A percentile compares a stretch with the other conserved stretches of the same genome.
phyloP scores from a whole-genome alignment of 805 yeast species.

The Starmerella tilneyi region DNA sequence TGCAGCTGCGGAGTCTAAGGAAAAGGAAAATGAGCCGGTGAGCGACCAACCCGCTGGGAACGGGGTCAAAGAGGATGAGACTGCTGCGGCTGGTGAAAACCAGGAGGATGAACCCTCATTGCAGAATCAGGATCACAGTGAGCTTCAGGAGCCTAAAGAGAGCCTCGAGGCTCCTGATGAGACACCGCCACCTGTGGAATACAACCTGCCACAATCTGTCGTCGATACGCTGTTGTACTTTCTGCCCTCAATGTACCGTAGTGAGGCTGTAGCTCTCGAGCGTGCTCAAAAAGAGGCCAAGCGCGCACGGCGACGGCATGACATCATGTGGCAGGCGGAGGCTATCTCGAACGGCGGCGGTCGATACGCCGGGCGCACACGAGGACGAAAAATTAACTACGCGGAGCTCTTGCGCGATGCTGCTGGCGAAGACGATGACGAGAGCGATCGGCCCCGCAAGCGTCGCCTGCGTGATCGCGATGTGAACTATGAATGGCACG shows the following conservation, averaged over 20 bases:
- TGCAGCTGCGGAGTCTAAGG: no score
- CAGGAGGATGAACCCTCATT: no score
- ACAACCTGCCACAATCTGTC: constrained; percentile 20
- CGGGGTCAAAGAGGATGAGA: no score
- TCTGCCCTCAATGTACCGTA: constrained; percentile 17
- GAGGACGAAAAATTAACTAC: constrained; percentile 19
- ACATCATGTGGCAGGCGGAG: constrained; percentile 21
- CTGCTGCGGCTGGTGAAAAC: no score
- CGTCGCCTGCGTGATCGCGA: constrained; percentile 17
- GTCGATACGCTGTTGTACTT: constrained; percentile 21
- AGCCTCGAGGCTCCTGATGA: no score
- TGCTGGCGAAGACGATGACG: constrained; percentile 12
- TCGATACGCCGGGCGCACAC: constrained; percentile 18
- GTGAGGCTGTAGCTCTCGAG: constrained; percentile 19
- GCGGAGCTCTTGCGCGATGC: constrained; percentile 13
- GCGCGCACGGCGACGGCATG: constrained; percentile 19
- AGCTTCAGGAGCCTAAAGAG: no score
- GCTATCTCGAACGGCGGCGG: constrained; percentile 28
- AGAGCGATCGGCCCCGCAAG: constrained; percentile 2
- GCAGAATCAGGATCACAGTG: no score
- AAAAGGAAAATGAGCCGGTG: no score
- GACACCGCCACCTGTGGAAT: constrained; percentile 2
- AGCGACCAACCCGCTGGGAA: no score
- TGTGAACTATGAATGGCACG: constrained; percentile 17
- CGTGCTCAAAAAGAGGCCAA: constrained; percentile 21